phyloP scores from a whole-genome alignment of 345 rosid species.

The Citrus reticulata region DNA sequence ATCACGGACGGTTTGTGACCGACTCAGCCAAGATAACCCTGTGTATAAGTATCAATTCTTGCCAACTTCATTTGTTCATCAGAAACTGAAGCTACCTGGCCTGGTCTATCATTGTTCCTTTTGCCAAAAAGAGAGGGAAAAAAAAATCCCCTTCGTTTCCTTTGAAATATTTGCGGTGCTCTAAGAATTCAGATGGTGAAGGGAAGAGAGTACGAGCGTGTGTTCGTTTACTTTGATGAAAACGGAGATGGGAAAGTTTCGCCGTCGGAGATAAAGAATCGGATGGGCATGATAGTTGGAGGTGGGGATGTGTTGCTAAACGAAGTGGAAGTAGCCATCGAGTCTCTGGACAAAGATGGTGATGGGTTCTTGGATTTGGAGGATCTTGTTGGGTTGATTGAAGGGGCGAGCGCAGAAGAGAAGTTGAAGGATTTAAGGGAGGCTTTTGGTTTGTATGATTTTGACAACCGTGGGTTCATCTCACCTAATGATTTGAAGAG shows the following conservation, averaged over 20 bases:
- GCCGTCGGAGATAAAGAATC: constrained; percentile 31
- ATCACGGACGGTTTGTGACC: background rate
- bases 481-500: constrained; percentile 29
- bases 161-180: no score
- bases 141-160: background rate
- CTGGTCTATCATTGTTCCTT: background rate
- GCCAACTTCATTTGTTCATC: background rate
- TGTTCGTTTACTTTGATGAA: constrained; percentile 34
- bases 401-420: constrained; percentile 41
- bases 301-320: constrained; percentile 24
- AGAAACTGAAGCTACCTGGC: background rate
- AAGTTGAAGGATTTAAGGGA: constrained; percentile 37
- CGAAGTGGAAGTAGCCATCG: constrained; percentile 31
- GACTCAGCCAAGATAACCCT: background rate
- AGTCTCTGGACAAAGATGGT: constrained; percentile 35
- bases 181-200: background rate
- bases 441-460: constrained; percentile 46
- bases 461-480: constrained; percentile 38
- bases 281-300: constrained; percentile 22
- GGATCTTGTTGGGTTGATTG: constrained; percentile 43
- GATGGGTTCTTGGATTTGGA: constrained; percentile 47
- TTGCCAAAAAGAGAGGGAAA: background rate
- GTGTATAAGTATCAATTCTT: background rate
- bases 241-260: constrained; percentile 51
- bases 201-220: constrained; percentile 14